These are phyloP conservation scores for Chondrus crispus DNA, from an alignment of 23 red algal species.

Conservation along the genomic window DNA sequence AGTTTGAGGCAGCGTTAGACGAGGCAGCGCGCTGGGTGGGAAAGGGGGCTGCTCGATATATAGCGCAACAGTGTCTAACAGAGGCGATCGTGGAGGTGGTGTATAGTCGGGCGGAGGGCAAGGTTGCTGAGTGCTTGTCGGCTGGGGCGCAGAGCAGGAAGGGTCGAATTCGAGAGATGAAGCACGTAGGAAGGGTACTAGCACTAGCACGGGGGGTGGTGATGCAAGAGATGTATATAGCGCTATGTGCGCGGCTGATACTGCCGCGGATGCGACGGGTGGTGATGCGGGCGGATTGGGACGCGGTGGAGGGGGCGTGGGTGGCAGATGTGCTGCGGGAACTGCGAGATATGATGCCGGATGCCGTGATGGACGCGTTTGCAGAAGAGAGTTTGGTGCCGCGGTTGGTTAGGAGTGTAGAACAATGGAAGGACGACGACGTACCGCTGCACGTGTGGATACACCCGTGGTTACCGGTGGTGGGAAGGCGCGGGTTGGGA, in stretches of 20 bases:
- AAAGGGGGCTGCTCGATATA: too few relatives aligned
- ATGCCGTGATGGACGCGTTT: constrained; percentile 15
- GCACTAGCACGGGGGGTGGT: neutral
- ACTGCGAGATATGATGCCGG: neutral
- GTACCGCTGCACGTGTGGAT: constrained; percentile 50
- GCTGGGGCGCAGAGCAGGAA: too few relatives aligned
- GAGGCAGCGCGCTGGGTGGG: neutral
- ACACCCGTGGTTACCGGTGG: constrained; percentile 46
- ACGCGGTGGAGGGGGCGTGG: constrained; percentile 32
- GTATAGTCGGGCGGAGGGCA: too few relatives aligned
- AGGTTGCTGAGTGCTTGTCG: too few relatives aligned
- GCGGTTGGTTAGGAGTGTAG: neutral
- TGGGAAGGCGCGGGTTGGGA: constrained; percentile 11
- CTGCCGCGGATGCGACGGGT: constrained; percentile 2
- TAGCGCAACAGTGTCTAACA: too few relatives aligned
- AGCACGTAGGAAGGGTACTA: neutral
- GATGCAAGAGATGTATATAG: neutral
- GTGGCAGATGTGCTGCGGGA: constrained; percentile 22
- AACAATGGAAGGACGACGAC: neutral
- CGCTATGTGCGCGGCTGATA: neutral
- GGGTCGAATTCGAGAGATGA: too few relatives aligned
- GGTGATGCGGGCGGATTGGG: constrained; percentile 18
- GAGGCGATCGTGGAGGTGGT: too few relatives aligned
- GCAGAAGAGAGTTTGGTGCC: constrained; percentile 34
- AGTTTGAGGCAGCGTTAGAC: neutral